These are phyloP conservation scores for Ophiocordyceps camponoti-floridani DNA, from an alignment of 2,329 filamentous ascomycete genomes.

Conservation along the genomic window DNA sequence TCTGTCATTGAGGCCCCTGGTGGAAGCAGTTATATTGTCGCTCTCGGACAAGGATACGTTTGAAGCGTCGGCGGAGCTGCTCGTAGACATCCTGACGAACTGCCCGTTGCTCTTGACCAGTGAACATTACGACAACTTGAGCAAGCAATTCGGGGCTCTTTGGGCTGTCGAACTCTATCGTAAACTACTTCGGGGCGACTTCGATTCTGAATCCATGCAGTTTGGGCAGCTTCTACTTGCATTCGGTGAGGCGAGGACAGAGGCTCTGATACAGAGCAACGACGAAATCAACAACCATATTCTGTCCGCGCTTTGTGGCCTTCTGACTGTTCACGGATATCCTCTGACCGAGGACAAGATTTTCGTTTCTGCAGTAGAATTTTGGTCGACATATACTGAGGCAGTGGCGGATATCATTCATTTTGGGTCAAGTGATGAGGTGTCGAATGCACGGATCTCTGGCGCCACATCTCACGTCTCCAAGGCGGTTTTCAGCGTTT, in stretches of 20 bases:
- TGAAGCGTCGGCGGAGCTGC: slow-evolving; percentile 41
- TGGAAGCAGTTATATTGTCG: slow-evolving; percentile 40
- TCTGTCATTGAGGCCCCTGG: slow-evolving; percentile 38
- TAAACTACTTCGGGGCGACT: slow-evolving; percentile 37
- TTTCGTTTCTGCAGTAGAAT: slow-evolving; percentile 58
- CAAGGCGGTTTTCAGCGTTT: slow-evolving; percentile 46
- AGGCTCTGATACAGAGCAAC: slow-evolving; percentile 35
- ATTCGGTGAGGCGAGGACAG: slow-evolving; percentile 48
- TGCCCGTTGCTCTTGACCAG: slow-evolving; percentile 44
- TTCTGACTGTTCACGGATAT: slow-evolving; percentile 47
- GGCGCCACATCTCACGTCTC: slow-evolving; percentile 40
- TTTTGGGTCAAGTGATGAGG: slow-evolving; percentile 24
- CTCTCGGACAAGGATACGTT: slow-evolving; percentile 41
- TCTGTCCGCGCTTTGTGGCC: slow-evolving; percentile 40
- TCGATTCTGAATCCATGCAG: slow-evolving; percentile 44
- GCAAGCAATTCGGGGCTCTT: slow-evolving; percentile 38
- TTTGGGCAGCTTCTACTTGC: slow-evolving; percentile 51
- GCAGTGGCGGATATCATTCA: slow-evolving; percentile 41
- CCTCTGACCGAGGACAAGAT: slow-evolving; percentile 57
- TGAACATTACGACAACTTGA: slow-evolving; percentile 38
- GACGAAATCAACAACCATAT: slow-evolving; percentile 33
- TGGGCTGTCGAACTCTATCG: slow-evolving; percentile 41
- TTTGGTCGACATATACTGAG: slow-evolving; percentile 66
- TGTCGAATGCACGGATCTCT: slow-evolving; percentile 34
- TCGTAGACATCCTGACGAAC: slow-evolving; percentile 46